Evolutionary conservation across 805 yeast species (phyloP).

Genomic region (Kazachstania africana): DNA sequence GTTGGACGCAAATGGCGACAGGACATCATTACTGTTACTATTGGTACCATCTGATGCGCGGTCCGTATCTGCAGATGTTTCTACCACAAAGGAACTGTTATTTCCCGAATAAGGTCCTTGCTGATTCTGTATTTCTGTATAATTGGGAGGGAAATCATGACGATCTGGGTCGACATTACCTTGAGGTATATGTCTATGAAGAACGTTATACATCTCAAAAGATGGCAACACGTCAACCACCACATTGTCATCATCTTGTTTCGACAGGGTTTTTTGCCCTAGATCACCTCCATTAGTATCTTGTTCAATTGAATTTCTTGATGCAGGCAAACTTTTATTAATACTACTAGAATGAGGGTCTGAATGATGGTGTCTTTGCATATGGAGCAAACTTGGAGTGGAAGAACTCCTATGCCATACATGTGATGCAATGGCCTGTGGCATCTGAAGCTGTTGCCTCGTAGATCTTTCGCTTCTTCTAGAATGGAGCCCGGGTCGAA

Average conservation of each 20-base stretch:
- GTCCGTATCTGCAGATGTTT: conserved; percentile 2
- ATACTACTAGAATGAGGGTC: conserved; percentile 4
- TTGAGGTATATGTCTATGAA: conserved; percentile 31
- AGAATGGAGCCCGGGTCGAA: too few species aligned
- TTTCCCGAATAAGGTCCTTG: too few species aligned
- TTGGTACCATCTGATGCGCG: conserved; percentile 1
- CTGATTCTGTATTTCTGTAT: too few species aligned
- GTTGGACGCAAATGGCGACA: conserved; percentile 1
- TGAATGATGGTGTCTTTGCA: conserved; percentile 6
- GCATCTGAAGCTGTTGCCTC: too few species aligned
- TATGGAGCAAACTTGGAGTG: conserved; percentile 3
- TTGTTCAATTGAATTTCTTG: too few species aligned
- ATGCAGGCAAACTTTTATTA: conserved; percentile 2
- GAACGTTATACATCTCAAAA: conserved; percentile 51
- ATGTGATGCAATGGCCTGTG: too few species aligned
- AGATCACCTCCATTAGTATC: too few species aligned
- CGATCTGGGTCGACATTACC: conserved; percentile 26
- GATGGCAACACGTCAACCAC: conserved; percentile 51
- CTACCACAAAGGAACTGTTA: too few species aligned
- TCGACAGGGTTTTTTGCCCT: too few species aligned
- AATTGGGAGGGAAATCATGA: conserved; percentile 27
- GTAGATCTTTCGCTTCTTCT: too few species aligned
- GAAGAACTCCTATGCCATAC: too few species aligned
- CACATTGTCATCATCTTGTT: conserved; percentile 6
- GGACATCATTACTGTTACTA: not conserved